Evolutionary conservation across 106 monocot genomes (phyloP), one percentile per base, ranked within the genome.

Genomic region (Dioscorea dumetorum): DNA sequence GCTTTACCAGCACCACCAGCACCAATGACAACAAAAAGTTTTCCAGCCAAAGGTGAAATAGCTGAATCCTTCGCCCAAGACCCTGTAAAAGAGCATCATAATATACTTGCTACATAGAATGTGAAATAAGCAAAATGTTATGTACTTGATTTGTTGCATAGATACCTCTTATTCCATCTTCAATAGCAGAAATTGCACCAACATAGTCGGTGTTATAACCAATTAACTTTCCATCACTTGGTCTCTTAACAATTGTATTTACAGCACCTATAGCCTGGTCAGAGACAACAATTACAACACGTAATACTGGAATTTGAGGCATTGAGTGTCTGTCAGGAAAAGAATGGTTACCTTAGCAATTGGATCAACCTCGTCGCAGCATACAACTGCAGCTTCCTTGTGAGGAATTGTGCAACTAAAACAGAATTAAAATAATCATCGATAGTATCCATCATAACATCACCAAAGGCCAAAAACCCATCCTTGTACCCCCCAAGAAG

Each of bases 1-100:
- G 97, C 97, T 63, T 87, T 92, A 52, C 97, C 97, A 81, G 97
- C 92, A 74, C 97, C 97, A 67, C 97, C 97, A 81, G 97, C 97
- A 75, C 97, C 97, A 71, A 99, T 82, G 51, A 99, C 83, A 62
- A 99, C 92, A 87, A 99, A 82, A 18, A 79, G 48, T 70, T 71
- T 99, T 63, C 85, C 87, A 72, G 77, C 83, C 61, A 99, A 70
- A 61, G 95, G 91, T 24, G 95, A 97, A 78, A 60, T 70, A 73
- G n/a, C 48, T 58, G 68, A 66, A 78, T 68, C 72, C 54, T 85
- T 88, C 22, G 23, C 66, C 49, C 58, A 52, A 67, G 68, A 77
- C 71, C 82, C 86, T 95, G 73, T 32, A 49, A 54, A 24, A 70
- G 58, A 67, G 24, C 33, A 24, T 65, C 24, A 60, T 17, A 14